Conservation (phyloP, 2,329 filamentous ascomycete species). For the Alternaria gansuensis region DNA sequence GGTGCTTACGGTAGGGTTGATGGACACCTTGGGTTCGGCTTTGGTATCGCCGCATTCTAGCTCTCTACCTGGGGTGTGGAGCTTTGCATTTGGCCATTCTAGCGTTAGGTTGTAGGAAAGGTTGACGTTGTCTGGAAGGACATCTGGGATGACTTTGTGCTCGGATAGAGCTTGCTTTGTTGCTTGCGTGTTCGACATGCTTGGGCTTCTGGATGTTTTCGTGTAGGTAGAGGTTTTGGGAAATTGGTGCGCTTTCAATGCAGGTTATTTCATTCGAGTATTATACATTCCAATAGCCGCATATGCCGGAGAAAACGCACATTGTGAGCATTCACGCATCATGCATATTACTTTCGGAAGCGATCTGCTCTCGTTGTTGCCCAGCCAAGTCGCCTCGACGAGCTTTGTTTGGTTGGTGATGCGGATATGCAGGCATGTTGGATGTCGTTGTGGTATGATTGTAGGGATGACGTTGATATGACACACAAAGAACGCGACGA, state of each 20-base stretch:
- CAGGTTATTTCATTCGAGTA: neutral
- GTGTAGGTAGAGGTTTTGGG: no score
- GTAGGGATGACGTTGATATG: constrained; percentile 9
- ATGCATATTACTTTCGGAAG: neutral
- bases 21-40: constrained; percentile 25
- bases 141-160: constrained; percentile 34
- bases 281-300: neutral
- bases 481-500: constrained; percentile 1
- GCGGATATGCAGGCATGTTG: neutral
- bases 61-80: constrained; percentile 27
- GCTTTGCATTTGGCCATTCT: constrained; percentile 26
- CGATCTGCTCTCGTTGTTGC: neutral
- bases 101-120: constrained; percentile 26
- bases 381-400: neutral
- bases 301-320: neutral
- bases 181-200: constrained; percentile 16
- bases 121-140: constrained; percentile 21
- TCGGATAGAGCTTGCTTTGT: constrained; percentile 18
- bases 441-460: constrained; percentile 7
- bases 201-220: neutral
- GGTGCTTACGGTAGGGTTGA: constrained; percentile 24
- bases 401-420: neutral
- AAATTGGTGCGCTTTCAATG: neutral
- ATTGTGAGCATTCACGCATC: neutral
- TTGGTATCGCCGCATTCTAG: constrained; percentile 29